Conservation (phyloP, 2,329 filamentous ascomycete genomes). For the Penicillium verrucosum region DNA sequence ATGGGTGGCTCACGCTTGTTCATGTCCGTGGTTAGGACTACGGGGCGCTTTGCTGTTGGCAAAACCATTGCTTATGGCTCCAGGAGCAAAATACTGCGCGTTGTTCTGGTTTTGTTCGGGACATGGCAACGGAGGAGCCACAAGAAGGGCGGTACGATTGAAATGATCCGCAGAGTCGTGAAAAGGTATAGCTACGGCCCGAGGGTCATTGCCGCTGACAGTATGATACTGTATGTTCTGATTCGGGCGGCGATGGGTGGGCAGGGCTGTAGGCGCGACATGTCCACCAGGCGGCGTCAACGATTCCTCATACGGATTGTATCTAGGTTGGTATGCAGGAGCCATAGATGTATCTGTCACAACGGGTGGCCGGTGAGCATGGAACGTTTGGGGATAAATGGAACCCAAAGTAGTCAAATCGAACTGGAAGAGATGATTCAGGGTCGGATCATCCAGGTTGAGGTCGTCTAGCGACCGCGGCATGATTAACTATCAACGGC, state of each 20-base stretch:
- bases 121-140: neutral
- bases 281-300: neutral
- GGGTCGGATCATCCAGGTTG: neutral
- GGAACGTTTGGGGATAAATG: neutral
- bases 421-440: neutral
- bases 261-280: neutral
- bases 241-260: neutral
- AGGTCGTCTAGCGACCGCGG: neutral
- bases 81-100: neutral
- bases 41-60: neutral
- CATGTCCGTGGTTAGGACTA: neutral
- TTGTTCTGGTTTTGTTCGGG: neutral
- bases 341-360: neutral
- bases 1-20: neutral
- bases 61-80: neutral
- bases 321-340: neutral
- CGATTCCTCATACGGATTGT: neutral
- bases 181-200: neutral
- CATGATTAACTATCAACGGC: neutral
- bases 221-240: neutral
- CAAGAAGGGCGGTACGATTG: neutral
- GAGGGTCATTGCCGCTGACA: neutral
- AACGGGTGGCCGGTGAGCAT: neutral
- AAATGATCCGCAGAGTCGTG: neutral
- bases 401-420: neutral